Conservation (phyloP, 2,329 filamentous ascomycete genomes). For the Zymoseptoria crescenta region DNA sequence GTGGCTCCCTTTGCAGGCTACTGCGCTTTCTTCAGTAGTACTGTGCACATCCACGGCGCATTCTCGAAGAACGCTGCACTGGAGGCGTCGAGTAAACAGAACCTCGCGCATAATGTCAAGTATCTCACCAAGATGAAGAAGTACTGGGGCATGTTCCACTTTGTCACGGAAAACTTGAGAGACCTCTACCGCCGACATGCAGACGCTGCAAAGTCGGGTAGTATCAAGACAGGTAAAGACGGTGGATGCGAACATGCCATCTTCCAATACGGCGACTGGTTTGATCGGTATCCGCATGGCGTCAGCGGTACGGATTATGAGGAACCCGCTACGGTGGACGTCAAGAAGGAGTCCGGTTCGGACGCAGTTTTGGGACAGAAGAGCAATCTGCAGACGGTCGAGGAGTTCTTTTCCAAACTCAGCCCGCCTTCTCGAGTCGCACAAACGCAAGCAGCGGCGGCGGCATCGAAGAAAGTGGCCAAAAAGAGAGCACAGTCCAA, state of each 20-base stretch:
- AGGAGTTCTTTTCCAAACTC: slow-evolving; percentile 83
- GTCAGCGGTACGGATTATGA: slow-evolving; percentile 78
- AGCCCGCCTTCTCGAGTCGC: slow-evolving; percentile 49
- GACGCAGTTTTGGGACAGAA: slow-evolving; percentile 86
- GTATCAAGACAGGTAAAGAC: slow-evolving; percentile 34
- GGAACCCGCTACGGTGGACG: slow-evolving; percentile 55
- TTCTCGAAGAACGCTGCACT: slow-evolving; percentile 75
- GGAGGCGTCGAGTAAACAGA: slow-evolving; percentile 71
- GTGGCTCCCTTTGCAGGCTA: slow-evolving; percentile 92
- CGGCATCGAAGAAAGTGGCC: slow-evolving; percentile 28
- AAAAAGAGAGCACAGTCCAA: slow-evolving; percentile 26
- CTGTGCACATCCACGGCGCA: slow-evolving; percentile 87
- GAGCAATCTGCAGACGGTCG: slow-evolving; percentile 82
- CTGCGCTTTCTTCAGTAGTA: slow-evolving; percentile 85
- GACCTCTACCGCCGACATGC: slow-evolving; percentile 79
- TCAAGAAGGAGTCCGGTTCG: slow-evolving; percentile 69
- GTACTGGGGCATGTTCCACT: slow-evolving; percentile 98
- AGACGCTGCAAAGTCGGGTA: slow-evolving; percentile 66
- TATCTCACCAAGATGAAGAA: slow-evolving; percentile 93
- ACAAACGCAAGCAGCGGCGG: slow-evolving; percentile 11
- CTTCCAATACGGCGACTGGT: slow-evolving; percentile 97
- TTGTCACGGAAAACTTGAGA: slow-evolving; percentile 86
- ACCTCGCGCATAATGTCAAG: slow-evolving; percentile 78
- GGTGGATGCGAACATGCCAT: slow-evolving; percentile 49
- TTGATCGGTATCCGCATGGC: slow-evolving; percentile 86